Base-by-base conservation (phyloP, 2,329 filamentous ascomycete genomes). In the Phoma herbarum region DNA sequence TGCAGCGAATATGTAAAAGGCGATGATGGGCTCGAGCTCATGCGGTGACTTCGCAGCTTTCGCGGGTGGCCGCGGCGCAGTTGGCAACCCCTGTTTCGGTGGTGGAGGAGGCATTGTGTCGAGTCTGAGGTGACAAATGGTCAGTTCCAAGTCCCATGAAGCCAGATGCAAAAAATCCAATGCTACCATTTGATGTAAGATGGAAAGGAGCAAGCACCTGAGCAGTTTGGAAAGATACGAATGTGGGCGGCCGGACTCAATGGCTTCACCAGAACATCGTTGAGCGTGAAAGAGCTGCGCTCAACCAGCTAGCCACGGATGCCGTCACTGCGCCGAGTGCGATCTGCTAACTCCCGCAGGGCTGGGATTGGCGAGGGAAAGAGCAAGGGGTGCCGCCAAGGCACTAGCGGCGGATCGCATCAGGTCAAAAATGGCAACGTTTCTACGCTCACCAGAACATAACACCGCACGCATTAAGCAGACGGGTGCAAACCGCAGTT, bases 1-100 rank as follows among this genome's bases (percentile, higher is more conserved):
- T 28, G 82, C 81, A 44, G 96, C 81, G 75, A 96, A 95, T 63
- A 92, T 78, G 73, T 90, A 95, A 75, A 97, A 96, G 12, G 90
- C 90, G 45, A 86, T 84, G 65, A 91, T 90, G 54, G 92, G 86
- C 66, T 90, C 84, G 60, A 95, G 60, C 31, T 71, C 66, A 12
- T 73, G 67, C 82, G 62, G 52, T 18, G 46, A 84, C 46, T 60
- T 62, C 28, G 47, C 31, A 23, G 57, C 28, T 25, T 31, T 45
- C 16, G 23, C 23, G 3, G 31, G 43, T 18, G 43, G 50, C 18
- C 46, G 53, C 14, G 52, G 12, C 20, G 47, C 26, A 23, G 25
- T 25, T 14, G 58, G 53, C n/a, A 25, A 52, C 26, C 60, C 64
- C 46, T 46, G 60, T 28, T 45, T 59, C 18, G 50, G 45, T 41